Conservation (phyloP, 306 rosid species). For the Citrullus colocynthis region DNA sequence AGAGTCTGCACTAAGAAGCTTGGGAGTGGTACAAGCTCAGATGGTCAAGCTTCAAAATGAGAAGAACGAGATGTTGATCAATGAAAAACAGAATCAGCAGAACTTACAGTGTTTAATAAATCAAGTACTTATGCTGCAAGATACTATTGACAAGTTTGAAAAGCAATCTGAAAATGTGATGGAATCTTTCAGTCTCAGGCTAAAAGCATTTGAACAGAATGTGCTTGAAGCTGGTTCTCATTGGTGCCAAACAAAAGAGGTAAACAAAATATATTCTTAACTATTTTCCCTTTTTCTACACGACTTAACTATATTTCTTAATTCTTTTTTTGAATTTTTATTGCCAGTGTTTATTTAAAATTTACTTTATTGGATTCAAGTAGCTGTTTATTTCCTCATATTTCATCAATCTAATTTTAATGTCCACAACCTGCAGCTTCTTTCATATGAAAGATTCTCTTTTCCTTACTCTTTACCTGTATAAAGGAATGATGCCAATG, state of each 20-base stretch:
- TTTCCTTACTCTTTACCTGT: background rate
- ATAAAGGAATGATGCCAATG: background rate
- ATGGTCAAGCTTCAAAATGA: constrained; percentile 51
- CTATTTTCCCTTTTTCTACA: background rate
- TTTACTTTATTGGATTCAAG: too few relatives aligned
- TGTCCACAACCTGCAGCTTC: background rate
- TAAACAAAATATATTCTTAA: constrained; percentile 6
- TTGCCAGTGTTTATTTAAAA: background rate
- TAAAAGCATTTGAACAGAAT: constrained; percentile 32
- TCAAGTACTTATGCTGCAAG: constrained; percentile 47
- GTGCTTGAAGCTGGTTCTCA: constrained; percentile 42
- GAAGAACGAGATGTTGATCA: constrained; percentile 45
- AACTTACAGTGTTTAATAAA: constrained; percentile 32
- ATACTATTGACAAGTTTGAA: constrained; percentile 43
- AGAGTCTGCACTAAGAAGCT: constrained; percentile 67
- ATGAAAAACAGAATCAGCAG: constrained; percentile 39
- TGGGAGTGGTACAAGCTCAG: constrained; percentile 71
- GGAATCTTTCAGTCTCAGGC: constrained; percentile 36
- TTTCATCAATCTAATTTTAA: background rate
- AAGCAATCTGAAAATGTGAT: constrained; percentile 36
- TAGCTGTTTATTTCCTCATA: background rate
- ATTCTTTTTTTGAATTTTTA: background rate
- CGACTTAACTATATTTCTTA: background rate
- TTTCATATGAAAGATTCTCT: background rate
- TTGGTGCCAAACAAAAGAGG: constrained; percentile 57